phyloP scores from a whole-genome alignment of 2,329 filamentous ascomycete species.

The Colletotrichum cordylinicola region DNA sequence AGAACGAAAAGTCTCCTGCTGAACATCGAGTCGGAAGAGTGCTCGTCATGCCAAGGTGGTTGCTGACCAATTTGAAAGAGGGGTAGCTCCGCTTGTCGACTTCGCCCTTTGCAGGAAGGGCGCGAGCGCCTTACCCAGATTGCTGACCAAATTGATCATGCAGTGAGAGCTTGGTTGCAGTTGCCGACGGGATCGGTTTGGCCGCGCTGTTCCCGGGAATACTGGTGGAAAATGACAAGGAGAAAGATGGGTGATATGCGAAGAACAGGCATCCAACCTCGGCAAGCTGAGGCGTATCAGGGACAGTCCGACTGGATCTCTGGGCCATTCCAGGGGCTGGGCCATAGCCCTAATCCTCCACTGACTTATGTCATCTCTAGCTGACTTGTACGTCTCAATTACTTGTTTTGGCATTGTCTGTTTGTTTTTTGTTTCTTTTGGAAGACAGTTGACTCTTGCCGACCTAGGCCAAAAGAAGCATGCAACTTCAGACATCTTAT shows the following conservation, averaged over 20 bases:
- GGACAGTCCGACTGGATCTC: not conserved
- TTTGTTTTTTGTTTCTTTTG: not conserved
- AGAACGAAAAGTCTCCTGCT: not conserved
- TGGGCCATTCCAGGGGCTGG: not conserved
- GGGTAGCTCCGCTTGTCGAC: not conserved
- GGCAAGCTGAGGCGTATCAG: not conserved
- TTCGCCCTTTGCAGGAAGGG: not conserved
- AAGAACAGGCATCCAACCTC: not conserved
- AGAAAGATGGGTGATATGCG: not conserved
- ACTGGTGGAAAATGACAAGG: not conserved
- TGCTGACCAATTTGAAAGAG: not conserved
- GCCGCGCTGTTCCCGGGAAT: not conserved
- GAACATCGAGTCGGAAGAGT: not conserved
- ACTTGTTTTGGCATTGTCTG: not conserved
- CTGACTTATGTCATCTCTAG: not conserved
- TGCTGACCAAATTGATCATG: not conserved
- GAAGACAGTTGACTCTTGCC: not conserved
- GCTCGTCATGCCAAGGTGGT: not conserved
- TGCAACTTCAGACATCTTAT: fast-evolving
- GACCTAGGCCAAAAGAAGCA: not conserved
- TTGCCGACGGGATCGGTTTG: not conserved
- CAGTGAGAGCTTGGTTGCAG: fast-evolving
- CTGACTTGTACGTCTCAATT: not conserved
- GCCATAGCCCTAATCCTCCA: not conserved
- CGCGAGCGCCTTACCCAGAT: not conserved